Evolutionary conservation across 2,329 filamentous ascomycete species (phyloP).

Genomic region (Beauveria sp.): DNA sequence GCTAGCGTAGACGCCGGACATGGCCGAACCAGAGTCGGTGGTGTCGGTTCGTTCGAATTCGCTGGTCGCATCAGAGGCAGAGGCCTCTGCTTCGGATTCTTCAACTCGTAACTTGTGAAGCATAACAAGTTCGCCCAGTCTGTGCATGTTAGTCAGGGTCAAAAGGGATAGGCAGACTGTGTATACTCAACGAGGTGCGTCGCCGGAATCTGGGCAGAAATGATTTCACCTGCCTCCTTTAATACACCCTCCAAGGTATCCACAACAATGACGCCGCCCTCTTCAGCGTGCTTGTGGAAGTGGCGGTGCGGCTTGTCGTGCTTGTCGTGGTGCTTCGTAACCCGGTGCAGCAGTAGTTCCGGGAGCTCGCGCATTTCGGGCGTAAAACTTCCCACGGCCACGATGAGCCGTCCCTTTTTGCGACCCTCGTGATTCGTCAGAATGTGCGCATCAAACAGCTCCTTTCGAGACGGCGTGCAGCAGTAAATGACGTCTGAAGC

Average conservation of each 20-base stretch:
- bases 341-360: conserved; percentile 63
- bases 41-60: conserved; percentile 25
- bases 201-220: conserved; percentile 65
- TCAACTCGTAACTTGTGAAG: conserved; percentile 39
- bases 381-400: conserved; percentile 63
- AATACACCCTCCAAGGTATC: conserved; percentile 74
- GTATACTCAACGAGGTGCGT: conserved; percentile 72
- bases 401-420: conserved; percentile 62
- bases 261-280: conserved; percentile 61
- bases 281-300: conserved; percentile 58
- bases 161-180: neutral
- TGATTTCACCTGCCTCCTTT: conserved; percentile 79
- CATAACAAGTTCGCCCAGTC: conserved; percentile 71
- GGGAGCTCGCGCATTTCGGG: conserved; percentile 78
- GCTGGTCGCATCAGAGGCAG: conserved; percentile 23
- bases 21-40: conserved; percentile 27
- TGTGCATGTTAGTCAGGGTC: conserved; percentile 20
- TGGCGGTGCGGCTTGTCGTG: conserved; percentile 42
- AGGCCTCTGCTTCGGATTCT: conserved; percentile 30
- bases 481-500: conserved; percentile 79
- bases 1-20: conserved; percentile 32
- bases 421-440: conserved; percentile 65
- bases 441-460: conserved; percentile 66
- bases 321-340: conserved; percentile 39
- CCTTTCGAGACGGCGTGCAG: conserved; percentile 68